Evolutionary conservation across 1,284 basidiomycete species (phyloP), one percentile per base, ranked within the genome.

Genomic region (Phaffia rhodozyma): DNA sequence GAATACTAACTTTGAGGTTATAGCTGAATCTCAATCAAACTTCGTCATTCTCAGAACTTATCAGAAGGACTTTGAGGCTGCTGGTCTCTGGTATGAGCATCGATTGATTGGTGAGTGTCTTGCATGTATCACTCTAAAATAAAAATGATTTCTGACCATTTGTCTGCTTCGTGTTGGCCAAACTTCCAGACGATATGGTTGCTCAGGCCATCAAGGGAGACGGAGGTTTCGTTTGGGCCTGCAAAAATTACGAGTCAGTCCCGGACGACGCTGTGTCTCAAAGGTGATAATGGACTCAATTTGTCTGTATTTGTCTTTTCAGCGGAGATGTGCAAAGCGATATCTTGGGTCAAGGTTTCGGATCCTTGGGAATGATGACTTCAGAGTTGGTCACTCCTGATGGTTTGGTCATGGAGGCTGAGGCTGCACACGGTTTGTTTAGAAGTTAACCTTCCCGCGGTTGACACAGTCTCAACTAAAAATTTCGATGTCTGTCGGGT

Each of bases 221-320:
- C 0, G 94, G 94, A 62, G 94, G 94, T 55, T 98, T 96, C 78
- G 88, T 97, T 25, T 96, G 91, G 93, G 94, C 94, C 5, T 86
- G 85, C 77, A 97, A 96, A 83, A 94, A 94, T 80, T 94, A 96
- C 80, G 92, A 96, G 72, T 92, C 92, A 58, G 92, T 96, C 74
- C 90, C 97, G 5, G 38, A 11, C 79, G 75, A 59, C 61, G 71
- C 68, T 4, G n/a, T 32, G n/a, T 55, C 16, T 25, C 20, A 27
- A 38, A 59, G 27, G 18, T 57, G 61, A 21, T 63, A 62, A 62
- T 30, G 21, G 60, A 48, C 53, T 61, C 67, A 55, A 56, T 29
- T 30, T 13, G 34, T 54, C 11, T 48, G n/a, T 56, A 29, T 53
- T 60, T 63, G 47, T 48, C 53, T 20, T 21, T 43, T 50, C 13